Evolutionary conservation across 768 basidiomycete genomes (phyloP).

Genomic region (Tylopilus vinaceipallidus): DNA sequence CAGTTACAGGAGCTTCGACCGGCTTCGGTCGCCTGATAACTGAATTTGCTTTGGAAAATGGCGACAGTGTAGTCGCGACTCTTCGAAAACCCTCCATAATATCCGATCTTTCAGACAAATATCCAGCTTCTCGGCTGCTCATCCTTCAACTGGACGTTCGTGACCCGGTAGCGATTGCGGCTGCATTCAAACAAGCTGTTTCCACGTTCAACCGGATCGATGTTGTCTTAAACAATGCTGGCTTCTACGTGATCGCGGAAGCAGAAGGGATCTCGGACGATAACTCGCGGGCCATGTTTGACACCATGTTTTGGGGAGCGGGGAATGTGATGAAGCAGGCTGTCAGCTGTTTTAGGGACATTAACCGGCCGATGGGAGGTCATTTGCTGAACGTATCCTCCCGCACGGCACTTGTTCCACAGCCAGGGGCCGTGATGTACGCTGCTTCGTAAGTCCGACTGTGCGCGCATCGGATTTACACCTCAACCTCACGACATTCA

Average conservation of each 20-base stretch:
- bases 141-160: slow-evolving; percentile 44
- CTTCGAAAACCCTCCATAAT: slow-evolving; percentile 40
- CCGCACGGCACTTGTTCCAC: slow-evolving; percentile 24
- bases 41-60: slow-evolving; percentile 35
- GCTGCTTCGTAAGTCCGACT: slow-evolving; percentile 24
- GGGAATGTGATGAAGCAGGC: slow-evolving; percentile 33
- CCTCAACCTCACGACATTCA: background rate
- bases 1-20: slow-evolving; percentile 42
- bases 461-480: no score
- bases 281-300: slow-evolving; percentile 60
- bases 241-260: slow-evolving; percentile 42
- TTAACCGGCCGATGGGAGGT: slow-evolving; percentile 36
- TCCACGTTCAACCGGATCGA: slow-evolving; percentile 40
- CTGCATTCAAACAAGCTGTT: slow-evolving; percentile 36
- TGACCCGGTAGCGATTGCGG: slow-evolving; percentile 27
- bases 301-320: slow-evolving; percentile 36
- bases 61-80: slow-evolving; percentile 44
- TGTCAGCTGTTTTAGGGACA: slow-evolving; percentile 35
- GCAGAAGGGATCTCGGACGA: slow-evolving; percentile 83
- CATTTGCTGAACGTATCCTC: slow-evolving; percentile 35
- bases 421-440: slow-evolving; percentile 21
- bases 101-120: slow-evolving; percentile 28
- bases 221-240: slow-evolving; percentile 47
- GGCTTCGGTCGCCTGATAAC: slow-evolving; percentile 39
- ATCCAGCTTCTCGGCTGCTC: slow-evolving; percentile 35